Evolutionary conservation across 2,329 filamentous ascomycete species (phyloP).

Genomic region (Epichloe typhina): DNA sequence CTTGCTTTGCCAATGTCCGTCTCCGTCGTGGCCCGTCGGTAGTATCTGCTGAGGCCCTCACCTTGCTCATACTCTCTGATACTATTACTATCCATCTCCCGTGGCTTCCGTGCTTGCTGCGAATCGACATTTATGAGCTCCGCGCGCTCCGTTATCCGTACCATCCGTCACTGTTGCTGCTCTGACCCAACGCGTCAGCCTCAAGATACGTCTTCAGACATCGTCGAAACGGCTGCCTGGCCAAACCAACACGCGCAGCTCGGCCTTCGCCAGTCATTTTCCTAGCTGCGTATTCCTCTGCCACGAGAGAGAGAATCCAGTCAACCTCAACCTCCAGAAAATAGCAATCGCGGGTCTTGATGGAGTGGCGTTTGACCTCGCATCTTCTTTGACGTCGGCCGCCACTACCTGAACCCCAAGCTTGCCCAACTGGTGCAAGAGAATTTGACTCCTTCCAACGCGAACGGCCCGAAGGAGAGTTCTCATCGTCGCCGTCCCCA

Average conservation of each 20-base stretch:
- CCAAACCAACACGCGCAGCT: background rate
- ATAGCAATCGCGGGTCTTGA: background rate
- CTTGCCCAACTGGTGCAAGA: background rate
- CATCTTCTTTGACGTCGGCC: background rate
- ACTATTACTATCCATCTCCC: background rate
- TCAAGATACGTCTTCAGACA: background rate
- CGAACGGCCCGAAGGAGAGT: background rate
- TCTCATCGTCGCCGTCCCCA: background rate
- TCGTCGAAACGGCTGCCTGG: background rate
- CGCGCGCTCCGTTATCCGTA: background rate
- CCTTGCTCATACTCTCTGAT: background rate
- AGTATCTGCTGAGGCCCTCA: background rate
- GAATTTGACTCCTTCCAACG: background rate
- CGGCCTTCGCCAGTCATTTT: background rate
- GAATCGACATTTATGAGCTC: background rate
- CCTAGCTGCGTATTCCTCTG: background rate
- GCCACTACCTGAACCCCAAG: background rate
- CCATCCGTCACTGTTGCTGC: background rate
- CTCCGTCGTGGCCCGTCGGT: background rate
- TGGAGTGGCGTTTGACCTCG: background rate
- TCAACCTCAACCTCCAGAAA: background rate
- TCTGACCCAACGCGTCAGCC: background rate
- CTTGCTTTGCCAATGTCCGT: background rate
- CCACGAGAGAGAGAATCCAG: background rate
- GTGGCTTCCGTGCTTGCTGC: background rate